A percentile compares a stretch with the other conserved stretches of the same genome.
Evolutionary conservation across 176 grass and related monocot genomes (phyloP).

Genomic region (Zea luxurians): DNA sequence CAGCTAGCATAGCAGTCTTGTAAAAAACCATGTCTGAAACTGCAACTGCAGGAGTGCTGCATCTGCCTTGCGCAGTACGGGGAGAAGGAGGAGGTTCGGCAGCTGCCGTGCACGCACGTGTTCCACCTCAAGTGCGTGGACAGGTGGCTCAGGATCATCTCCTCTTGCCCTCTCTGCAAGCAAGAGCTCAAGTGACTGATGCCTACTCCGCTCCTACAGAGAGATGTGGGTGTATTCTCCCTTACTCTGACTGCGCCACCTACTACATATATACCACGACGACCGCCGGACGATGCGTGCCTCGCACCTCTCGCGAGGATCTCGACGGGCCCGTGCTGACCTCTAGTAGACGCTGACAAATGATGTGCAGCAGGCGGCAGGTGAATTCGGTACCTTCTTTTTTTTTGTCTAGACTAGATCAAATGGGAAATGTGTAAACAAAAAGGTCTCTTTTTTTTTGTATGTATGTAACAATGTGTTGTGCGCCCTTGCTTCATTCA

Average conservation of each 20-base stretch:
- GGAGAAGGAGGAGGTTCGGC: conserved; percentile 87
- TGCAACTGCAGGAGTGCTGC: conserved; percentile 73
- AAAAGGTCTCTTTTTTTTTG: not conserved
- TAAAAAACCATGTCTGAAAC: not conserved
- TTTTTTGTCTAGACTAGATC: not conserved
- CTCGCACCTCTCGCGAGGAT: conserved; percentile 30
- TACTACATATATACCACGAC: not conserved
- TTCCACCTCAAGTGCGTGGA: conserved; percentile 94
- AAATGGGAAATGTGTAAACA: conserved; percentile 6
- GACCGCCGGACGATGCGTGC: conserved; percentile 40
- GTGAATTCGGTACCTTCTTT: not conserved
- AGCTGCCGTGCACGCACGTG: conserved; percentile 82
- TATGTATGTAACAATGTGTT: not conserved
- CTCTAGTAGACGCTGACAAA: conserved; percentile 31
- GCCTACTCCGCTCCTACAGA: conserved; percentile 12
- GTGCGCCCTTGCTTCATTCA: not conserved
- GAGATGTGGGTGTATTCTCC: no score
- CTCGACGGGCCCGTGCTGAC: conserved; percentile 24
- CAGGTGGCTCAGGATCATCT: conserved; percentile 96
- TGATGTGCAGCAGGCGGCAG: conserved; percentile 15
- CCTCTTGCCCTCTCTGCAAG: conserved; percentile 96
- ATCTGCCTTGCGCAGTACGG: conserved; percentile 86
- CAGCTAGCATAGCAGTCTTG: not conserved
- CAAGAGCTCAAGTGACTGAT: conserved; percentile 75
- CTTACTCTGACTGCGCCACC: conserved; percentile 21